Evolutionary conservation across 2,329 filamentous ascomycete genomes (phyloP).

Genomic region (Beauveria sp.): DNA sequence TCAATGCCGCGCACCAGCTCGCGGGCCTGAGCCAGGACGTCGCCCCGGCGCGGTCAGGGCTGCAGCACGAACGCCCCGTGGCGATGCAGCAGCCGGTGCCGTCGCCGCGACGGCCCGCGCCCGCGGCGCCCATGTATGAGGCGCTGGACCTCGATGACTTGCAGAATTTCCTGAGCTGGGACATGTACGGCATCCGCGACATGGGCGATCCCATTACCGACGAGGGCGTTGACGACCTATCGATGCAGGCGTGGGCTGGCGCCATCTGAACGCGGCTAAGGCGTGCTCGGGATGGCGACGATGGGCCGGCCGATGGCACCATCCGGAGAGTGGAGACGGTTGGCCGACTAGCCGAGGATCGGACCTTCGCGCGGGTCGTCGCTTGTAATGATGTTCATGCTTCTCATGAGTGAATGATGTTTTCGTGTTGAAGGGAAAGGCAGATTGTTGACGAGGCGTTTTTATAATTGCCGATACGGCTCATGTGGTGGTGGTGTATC

Average conservation of each 20-base stretch:
- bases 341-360: background rate
- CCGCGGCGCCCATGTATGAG: slow-evolving; percentile 23
- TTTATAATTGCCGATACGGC: background rate
- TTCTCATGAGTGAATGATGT: background rate
- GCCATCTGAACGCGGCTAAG: slow-evolving; percentile 5
- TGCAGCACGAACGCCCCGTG: slow-evolving; percentile 31
- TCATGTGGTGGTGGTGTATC: background rate
- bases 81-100: slow-evolving; percentile 17
- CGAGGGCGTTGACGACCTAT: slow-evolving; percentile 25
- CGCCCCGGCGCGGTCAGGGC: slow-evolving; percentile 21
- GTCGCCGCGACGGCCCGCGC: slow-evolving; percentile 15
- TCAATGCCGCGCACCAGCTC: slow-evolving; percentile 21
- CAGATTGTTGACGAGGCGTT: background rate
- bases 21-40: slow-evolving; percentile 18
- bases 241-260: slow-evolving; percentile 11
- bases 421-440: background rate
- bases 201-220: slow-evolving; percentile 29
- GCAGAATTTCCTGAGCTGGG: slow-evolving; percentile 32
- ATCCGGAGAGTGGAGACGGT: background rate
- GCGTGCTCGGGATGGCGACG: slow-evolving; percentile 3
- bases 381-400: background rate
- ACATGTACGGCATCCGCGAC: slow-evolving; percentile 34
- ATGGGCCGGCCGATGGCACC: slow-evolving; percentile 5
- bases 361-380: slow-evolving; percentile 4
- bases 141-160: slow-evolving; percentile 30